Percentiles rank a stretch among this genome's conserved stretches.
Conservation (phyloP, 352 stramenopile species). For the Globisporangium cylindrosporum region DNA sequence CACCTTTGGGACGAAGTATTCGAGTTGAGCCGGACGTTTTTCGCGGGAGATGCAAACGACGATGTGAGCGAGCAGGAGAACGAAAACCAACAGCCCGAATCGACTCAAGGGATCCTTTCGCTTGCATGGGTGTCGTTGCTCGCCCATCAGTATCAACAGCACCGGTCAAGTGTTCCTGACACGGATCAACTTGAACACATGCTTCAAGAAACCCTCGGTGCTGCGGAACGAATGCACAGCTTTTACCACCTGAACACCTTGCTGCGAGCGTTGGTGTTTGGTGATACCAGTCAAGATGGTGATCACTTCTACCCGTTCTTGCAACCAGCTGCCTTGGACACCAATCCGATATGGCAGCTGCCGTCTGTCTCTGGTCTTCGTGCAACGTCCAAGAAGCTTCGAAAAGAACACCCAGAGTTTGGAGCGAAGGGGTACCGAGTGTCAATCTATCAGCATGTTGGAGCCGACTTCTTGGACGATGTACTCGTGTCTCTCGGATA, state of each 20-base stretch:
- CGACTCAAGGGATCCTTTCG: conserved; percentile 36
- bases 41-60: conserved; percentile 26
- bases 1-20: conserved; percentile 17
- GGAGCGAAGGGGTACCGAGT: conserved; percentile 15
- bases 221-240: conserved; percentile 38
- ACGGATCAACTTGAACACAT: conserved; percentile 24
- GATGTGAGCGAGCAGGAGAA: conserved; percentile 9
- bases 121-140: conserved; percentile 54
- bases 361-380: conserved; percentile 21
- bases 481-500: conserved; percentile 52
- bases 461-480: conserved; percentile 56
- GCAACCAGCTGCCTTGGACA: conserved; percentile 22
- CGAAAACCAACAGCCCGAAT: conserved; percentile 23
- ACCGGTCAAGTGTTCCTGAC: conserved; percentile 9
- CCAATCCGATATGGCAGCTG: conserved; percentile 31
- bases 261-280: conserved; percentile 41
- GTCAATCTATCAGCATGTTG: conserved; percentile 48
- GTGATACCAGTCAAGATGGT: conserved; percentile 21
- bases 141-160: conserved; percentile 34
- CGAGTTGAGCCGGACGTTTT: conserved; percentile 27
- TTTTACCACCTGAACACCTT: conserved; percentile 59
- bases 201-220: conserved; percentile 40
- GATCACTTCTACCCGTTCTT: conserved; percentile 26
- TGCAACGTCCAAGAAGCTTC: conserved; percentile 11
- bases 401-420: neutral